Evolutionary conservation across 106 monocot species (phyloP).

Genomic region (Dioscorea zingiberensis): DNA sequence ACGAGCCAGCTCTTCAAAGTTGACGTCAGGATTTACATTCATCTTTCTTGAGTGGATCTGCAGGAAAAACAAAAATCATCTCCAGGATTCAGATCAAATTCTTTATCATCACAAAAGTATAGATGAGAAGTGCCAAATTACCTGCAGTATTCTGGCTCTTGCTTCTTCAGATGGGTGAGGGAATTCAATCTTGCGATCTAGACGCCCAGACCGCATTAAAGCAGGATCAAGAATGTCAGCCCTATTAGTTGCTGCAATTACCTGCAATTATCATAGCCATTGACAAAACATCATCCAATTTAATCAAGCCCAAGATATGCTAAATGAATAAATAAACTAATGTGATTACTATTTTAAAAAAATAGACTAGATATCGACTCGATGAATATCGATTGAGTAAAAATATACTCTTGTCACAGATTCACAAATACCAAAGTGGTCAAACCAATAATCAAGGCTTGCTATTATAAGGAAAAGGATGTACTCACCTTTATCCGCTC

Average conservation of each 20-base stretch:
- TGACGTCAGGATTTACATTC: constrained; percentile 93
- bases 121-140: background rate
- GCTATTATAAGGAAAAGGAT: too few relatives aligned
- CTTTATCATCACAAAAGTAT: background rate
- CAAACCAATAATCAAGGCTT: too few relatives aligned
- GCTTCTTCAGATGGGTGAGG: constrained; percentile 94
- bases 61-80: background rate
- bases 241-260: constrained; percentile 94
- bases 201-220: constrained; percentile 82
- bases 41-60: constrained; percentile 99
- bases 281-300: background rate
- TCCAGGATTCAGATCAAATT: background rate
- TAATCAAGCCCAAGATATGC: too few relatives aligned
- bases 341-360: too few relatives aligned
- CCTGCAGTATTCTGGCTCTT: constrained; percentile 86
- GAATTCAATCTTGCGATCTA: constrained; percentile 96
- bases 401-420: too few relatives aligned
- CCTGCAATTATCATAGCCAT: constrained; percentile 30
- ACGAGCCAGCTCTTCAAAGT: constrained; percentile 94
- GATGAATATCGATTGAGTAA: too few relatives aligned
- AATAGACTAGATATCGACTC: too few relatives aligned
- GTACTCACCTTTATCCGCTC: constrained; percentile 77
- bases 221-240: constrained; percentile 97
- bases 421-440: too few relatives aligned
- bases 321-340: too few relatives aligned